phyloP scores from a whole-genome alignment of 176 grass and related monocot genomes.

The Lolium rigidum region DNA sequence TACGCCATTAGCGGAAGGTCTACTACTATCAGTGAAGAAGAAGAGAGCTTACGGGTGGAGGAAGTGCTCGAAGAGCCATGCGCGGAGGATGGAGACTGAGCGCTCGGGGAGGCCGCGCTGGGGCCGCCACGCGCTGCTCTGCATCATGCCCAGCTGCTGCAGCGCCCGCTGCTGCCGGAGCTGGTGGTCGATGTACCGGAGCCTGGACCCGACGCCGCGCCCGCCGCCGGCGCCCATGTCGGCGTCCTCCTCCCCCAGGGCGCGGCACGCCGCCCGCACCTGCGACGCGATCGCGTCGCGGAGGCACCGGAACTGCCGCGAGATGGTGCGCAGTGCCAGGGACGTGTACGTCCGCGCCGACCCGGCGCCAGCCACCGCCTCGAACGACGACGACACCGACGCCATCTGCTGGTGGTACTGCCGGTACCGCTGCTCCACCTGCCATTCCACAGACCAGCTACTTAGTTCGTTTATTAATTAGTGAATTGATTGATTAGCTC shows the following conservation, averaged over 20 bases:
- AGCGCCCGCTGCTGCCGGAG: conserved; percentile 93
- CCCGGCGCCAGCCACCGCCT: conserved; percentile 62
- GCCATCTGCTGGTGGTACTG: conserved; percentile 99
- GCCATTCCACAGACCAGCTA: not conserved
- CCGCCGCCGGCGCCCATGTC: conserved; percentile 50
- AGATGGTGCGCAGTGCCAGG: conserved; percentile 92
- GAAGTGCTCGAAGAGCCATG: conserved; percentile 99
- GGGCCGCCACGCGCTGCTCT: conserved; percentile 92
- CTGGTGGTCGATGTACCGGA: conserved; percentile 94
- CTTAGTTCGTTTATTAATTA: not conserved
- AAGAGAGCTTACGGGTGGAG: conserved; percentile 81
- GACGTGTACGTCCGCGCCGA: conserved; percentile 90
- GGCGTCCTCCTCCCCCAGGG: conserved; percentile 68
- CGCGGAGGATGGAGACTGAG: conserved; percentile 93
- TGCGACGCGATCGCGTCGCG: conserved; percentile 83
- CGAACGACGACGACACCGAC: conserved; percentile 75
- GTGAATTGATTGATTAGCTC: not conserved
- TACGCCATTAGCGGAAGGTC: not conserved
- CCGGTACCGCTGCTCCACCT: conserved; percentile 98
- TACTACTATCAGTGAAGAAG: not conserved
- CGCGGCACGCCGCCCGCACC: conserved; percentile 71
- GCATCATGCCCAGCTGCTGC: conserved; percentile 97
- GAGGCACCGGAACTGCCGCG: conserved; percentile 94
- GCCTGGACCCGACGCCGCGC: conserved; percentile 61
- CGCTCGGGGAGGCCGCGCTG: conserved; percentile 92